Evolutionary conservation across 441 rosid species (phyloP).

Genomic region (Isatis lusitanica): DNA sequence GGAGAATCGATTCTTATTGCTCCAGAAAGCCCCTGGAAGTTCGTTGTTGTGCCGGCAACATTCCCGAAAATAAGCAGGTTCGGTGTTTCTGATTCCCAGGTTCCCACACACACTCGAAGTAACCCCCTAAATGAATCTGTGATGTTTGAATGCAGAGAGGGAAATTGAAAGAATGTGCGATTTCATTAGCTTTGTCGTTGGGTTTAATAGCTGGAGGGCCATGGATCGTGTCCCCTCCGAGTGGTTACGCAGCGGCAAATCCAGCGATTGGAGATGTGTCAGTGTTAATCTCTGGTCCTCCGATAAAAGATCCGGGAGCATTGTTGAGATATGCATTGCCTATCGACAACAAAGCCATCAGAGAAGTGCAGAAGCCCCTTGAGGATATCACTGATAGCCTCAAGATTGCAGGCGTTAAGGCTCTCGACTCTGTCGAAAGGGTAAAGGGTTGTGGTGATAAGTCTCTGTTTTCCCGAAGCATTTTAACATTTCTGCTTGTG

Average conservation of each 20-base stretch:
- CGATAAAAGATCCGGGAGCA: conserved; percentile 90
- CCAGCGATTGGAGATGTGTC: conserved; percentile 73
- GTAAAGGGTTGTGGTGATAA: conserved; percentile 41
- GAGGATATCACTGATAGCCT: conserved; percentile 97
- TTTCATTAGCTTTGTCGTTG: conserved; percentile 70
- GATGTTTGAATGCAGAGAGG: conserved; percentile 46
- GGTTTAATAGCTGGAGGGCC: conserved; percentile 68
- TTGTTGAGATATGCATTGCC: conserved; percentile 87
- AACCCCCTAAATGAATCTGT: neutral
- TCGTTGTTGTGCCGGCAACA: conserved; percentile 41
- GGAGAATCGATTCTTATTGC: conserved; percentile 25
- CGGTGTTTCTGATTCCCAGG: neutral
- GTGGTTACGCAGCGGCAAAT: conserved; percentile 51
- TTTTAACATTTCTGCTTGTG: neutral
- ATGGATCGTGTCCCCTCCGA: conserved; percentile 44
- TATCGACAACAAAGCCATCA: conserved; percentile 78
- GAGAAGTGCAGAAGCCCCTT: conserved; percentile 94
- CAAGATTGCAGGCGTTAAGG: conserved; percentile 85
- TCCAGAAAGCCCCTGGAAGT: conserved; percentile 27
- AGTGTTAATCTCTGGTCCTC: conserved; percentile 95
- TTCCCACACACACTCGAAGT: too few species aligned
- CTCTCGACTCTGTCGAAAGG: conserved; percentile 93
- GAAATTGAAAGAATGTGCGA: conserved; percentile 67
- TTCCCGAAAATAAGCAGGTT: conserved; percentile 44
- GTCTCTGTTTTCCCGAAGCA: neutral